Percentiles rank a stretch among this genome's conserved stretches.
These are phyloP conservation scores for Ceratocystis eucalypticola DNA, from an alignment of 2,329 filamentous ascomycete genomes.

Conservation along the genomic window DNA sequence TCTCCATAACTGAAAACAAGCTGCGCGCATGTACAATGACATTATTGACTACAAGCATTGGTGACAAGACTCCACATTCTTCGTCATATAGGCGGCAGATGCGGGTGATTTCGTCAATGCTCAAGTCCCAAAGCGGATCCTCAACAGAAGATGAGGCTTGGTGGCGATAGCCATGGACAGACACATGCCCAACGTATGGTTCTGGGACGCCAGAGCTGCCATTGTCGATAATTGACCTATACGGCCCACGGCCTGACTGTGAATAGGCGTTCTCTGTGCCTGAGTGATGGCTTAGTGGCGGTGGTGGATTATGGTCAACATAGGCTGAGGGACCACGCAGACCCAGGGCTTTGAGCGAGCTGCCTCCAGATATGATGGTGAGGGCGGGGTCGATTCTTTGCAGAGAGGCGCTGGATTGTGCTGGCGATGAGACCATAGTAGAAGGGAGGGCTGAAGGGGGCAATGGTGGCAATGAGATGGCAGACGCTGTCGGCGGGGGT, in stretches of 20 bases:
- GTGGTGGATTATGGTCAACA: conserved; percentile 11
- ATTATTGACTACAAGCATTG: conserved; percentile 60
- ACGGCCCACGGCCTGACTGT: conserved; percentile 16
- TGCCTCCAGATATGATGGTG: conserved; percentile 15
- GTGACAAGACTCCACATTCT: conserved; percentile 87
- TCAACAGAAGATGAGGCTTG: conserved; percentile 7
- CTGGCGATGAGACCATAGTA: conserved; percentile 13
- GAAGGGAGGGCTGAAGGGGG: conserved; percentile 10
- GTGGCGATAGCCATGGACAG: conserved; percentile 11
- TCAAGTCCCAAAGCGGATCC: conserved; percentile 72
- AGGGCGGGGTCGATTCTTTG: conserved; percentile 18
- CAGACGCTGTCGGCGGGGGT: conserved; percentile 6
- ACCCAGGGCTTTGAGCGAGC: conserved; percentile 14
- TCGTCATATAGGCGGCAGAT: conserved; percentile 73
- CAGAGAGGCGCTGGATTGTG: conserved; percentile 16
- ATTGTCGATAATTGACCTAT: conserved; percentile 14
- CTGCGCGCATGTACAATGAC: conserved; percentile 56
- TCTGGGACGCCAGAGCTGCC: conserved; percentile 14
- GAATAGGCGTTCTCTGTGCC: conserved; percentile 16
- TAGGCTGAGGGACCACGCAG: conserved; percentile 11
- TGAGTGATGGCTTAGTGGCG: conserved; percentile 16
- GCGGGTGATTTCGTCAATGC: conserved; percentile 65
- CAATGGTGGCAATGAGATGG: conserved; percentile 9
- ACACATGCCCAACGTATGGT: background rate
- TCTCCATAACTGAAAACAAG: conserved; percentile 59